Evolutionary conservation across 805 yeast species (phyloP), one percentile per base, ranked within the genome.

Genomic region (Teunomyces gatunensis): DNA sequence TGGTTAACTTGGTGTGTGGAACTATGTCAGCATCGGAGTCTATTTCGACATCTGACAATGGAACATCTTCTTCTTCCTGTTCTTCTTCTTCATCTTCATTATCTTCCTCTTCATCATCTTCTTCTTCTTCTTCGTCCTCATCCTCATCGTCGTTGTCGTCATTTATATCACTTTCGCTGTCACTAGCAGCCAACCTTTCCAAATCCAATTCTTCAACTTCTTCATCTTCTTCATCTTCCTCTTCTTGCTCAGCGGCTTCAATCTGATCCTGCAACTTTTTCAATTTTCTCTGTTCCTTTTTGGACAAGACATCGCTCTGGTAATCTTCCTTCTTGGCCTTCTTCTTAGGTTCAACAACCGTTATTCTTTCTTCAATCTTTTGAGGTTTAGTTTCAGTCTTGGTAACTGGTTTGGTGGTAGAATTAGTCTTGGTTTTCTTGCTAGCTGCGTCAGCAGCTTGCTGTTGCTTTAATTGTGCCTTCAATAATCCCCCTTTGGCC

Each of bases 21-120:
- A 92, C 90, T 39, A 91, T 81, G 65, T 94, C 99, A 13, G 96
- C 96, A 63, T 91, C 97, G 1, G 94, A 88, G 60, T 90, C 97
- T 37, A 89, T 71, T 60, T 92, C 97, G 21, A 86, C 97, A 46
- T 90, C 97, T 0, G 96, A 87, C 45, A 89, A 78, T 17, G 96
- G 87, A 39, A 91, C 78, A 56, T 90, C 97, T 56, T 87, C 91
- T 48, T 81, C 87, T 6, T 84, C 92, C 39, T 80, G 87, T 29
- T 78, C 84, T 39, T 77, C 84, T 41, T 77, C 83, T n/a, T 74
- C 83, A 11, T 72, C 80, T 2, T 74, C 81, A 6, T 77, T 81
- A 54, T 86, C 91, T 47, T 81, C 89, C 90, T 52, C 67, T 37
- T 80, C 87, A 27, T 78, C 83, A 37, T 76, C 83, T 34, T 77